Evolutionary conservation across 2,329 filamentous ascomycete species (phyloP).

Genomic region (Diplodia sapinea): DNA sequence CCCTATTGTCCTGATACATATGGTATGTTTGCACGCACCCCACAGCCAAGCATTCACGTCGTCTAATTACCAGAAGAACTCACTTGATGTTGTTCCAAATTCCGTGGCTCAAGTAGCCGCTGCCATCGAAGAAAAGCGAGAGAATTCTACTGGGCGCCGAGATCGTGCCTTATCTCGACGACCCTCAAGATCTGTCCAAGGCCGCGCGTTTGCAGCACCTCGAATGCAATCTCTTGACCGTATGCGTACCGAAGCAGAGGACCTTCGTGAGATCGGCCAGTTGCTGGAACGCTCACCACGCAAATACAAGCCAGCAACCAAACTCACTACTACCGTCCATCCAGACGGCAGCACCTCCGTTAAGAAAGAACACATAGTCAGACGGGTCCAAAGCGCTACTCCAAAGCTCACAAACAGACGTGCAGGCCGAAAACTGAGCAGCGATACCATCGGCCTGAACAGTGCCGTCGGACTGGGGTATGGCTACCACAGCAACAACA

Average conservation of each 20-base stretch:
- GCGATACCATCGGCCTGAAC: conserved; percentile 22
- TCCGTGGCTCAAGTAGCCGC: conserved; percentile 61
- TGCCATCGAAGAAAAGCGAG: conserved; percentile 59
- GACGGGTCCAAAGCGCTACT: conserved; percentile 28
- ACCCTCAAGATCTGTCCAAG: conserved; percentile 52
- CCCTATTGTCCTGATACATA: conserved; percentile 62
- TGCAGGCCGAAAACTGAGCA: conserved; percentile 12
- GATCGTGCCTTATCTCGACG: conserved; percentile 39
- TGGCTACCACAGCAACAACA: conserved; percentile 19
- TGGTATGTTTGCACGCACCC: conserved; percentile 42
- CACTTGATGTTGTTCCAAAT: conserved; percentile 62
- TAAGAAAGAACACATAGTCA: conserved; percentile 20
- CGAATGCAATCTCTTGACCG: conserved; percentile 58
- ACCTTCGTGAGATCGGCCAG: conserved; percentile 46
- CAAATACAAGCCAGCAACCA: conserved; percentile 41
- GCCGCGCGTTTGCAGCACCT: conserved; percentile 60
- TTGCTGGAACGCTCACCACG: conserved; percentile 53
- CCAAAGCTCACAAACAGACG: background rate
- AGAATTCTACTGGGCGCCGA: conserved; percentile 22
- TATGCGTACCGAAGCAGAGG: conserved; percentile 50
- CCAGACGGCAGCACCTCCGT: conserved; percentile 27
- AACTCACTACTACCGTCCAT: conserved; percentile 32
- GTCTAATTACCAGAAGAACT: conserved; percentile 50
- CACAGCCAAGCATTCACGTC: background rate
- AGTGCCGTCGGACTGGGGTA: conserved; percentile 24